Base-by-base conservation (phyloP, 2,329 filamentous ascomycete genomes). In the Epichloe typhina region DNA sequence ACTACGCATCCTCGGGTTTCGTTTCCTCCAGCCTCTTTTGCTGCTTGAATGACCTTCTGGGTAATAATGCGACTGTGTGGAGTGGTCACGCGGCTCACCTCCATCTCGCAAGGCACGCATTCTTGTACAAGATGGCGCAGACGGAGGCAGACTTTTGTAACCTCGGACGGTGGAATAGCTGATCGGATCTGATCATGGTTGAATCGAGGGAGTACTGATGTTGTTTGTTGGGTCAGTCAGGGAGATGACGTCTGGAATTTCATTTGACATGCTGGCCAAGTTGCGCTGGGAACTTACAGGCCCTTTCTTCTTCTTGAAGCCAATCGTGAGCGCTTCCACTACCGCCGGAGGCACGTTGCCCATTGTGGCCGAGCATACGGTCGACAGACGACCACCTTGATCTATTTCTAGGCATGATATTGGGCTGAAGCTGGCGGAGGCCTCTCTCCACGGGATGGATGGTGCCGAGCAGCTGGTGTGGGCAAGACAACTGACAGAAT, bases 61-160 rank as follows among this genome's bases (percentile, higher is more conserved):
- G 89, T 96, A 63, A 98, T 88, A 65, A 98, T 75, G 44, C 81
- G 79, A 66, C 88, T 94, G 67, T 97, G 89, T 3, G 91, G 81
- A 47, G 76, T 76, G 4, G 86, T 93, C 62, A 98, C 75, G 51
- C 79, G 72, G 5, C 74, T 74, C 62, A 87, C 81, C 52, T 93
- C 84, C 39, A 98, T 75, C 66, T 98, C 93, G 71, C 88, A 96
- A 1, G 91, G 87, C 26, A 98, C 80, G 50, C 89, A 84, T 64
- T 89, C 80, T 67, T 95, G 89, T 60, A 98, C 82, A 58, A 95
- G 82, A 64, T 94, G 88, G 60, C 91, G 94, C 56, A 98, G 74
- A 52, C 89, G 87, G 15, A 98, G 77, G 26, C 90, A 91, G 51
- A 94, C 77, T 64, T 90, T 90, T 54, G 91, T 96, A 54, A 96